Evolutionary conservation across 2,329 filamentous ascomycete genomes (phyloP).

Genomic region (Verticillium isaacii): DNA sequence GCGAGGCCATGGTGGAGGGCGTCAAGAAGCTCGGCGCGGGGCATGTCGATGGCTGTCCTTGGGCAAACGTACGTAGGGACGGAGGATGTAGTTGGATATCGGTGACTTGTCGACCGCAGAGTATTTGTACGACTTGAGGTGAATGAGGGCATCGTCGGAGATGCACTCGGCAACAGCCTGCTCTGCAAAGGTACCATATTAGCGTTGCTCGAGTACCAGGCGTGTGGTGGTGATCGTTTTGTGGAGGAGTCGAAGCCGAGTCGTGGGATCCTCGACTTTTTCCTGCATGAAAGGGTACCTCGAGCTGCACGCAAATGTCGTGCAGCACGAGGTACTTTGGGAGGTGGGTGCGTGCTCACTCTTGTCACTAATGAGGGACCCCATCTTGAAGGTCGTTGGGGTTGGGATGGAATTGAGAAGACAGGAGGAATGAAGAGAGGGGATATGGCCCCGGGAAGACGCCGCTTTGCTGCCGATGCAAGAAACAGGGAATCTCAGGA

Average conservation of each 20-base stretch:
- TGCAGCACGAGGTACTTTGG: not conserved
- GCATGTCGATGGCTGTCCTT: slow-evolving; percentile 5
- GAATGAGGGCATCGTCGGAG: slow-evolving; percentile 83
- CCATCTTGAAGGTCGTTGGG: not conserved
- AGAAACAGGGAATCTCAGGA: not conserved
- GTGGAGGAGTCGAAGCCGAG: not conserved
- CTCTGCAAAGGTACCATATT: slow-evolving; percentile 15
- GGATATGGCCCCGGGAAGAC: not conserved
- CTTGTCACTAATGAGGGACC: not conserved
- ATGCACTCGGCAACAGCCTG: slow-evolving; percentile 65
- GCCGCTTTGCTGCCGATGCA: not conserved
- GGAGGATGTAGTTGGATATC: slow-evolving; percentile 88
- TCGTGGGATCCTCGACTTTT: not conserved
- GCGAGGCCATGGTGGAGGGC: slow-evolving; percentile 5
- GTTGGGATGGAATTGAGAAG: not conserved
- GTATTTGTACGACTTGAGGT: slow-evolving; percentile 96
- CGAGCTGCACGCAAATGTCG: not conserved
- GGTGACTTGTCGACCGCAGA: slow-evolving; percentile 94
- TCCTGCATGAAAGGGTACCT: slow-evolving; percentile 1
- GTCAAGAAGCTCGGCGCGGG: not conserved
- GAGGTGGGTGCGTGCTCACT: not conserved
- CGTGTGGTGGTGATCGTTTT: not conserved
- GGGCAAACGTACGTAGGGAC: slow-evolving; percentile 74
- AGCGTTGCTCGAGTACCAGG: slow-evolving; percentile 1
- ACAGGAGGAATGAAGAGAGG: not conserved